Percentiles rank a stretch among this genome's conserved stretches.
These are phyloP conservation scores for Pichia scutulata DNA, from an alignment of 805 yeast species.

Conservation along the genomic window DNA sequence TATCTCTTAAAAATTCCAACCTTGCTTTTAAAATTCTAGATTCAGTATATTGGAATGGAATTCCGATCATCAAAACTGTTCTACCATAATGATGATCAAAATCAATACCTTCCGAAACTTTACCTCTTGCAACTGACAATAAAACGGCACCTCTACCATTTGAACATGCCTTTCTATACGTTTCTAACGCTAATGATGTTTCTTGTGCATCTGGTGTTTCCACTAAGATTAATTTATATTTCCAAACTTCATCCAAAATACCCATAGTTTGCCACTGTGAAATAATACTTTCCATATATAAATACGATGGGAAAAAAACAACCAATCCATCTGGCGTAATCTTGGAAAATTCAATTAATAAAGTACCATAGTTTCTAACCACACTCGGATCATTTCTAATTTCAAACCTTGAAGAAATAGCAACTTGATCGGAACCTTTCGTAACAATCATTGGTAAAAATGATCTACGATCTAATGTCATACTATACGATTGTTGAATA, in stretches of 20 bases:
- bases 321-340: constrained; percentile 98
- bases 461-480: constrained; percentile 89
- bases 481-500: constrained; percentile 87
- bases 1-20: constrained; percentile 86
- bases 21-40: constrained; percentile 93
- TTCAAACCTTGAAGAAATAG: constrained; percentile 92
- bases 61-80: constrained; percentile 97
- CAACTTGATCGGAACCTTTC: constrained; percentile 96
- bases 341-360: constrained; percentile 86
- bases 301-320: constrained; percentile 93
- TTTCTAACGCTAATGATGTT: constrained; percentile 89
- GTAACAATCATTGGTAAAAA: constrained; percentile 94
- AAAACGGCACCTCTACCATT: constrained; percentile 97
- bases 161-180: constrained; percentile 91
- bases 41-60: constrained; percentile 98
- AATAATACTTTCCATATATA: constrained; percentile 96
- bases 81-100: constrained; percentile 98
- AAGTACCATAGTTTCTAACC: constrained; percentile 91
- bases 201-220: constrained; percentile 99
- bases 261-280: constrained; percentile 99
- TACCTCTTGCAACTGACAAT: constrained; percentile 97
- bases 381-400: constrained; percentile 97
- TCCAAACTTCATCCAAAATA: constrained; percentile 96
- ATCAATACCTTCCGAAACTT: constrained; percentile 98
- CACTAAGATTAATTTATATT: constrained; percentile 85